Percentiles rank a stretch among this genome's conserved stretches.
These are phyloP conservation scores for Tulasnella sp. DNA, from an alignment of 768 basidiomycete species.

Conservation along the genomic window DNA sequence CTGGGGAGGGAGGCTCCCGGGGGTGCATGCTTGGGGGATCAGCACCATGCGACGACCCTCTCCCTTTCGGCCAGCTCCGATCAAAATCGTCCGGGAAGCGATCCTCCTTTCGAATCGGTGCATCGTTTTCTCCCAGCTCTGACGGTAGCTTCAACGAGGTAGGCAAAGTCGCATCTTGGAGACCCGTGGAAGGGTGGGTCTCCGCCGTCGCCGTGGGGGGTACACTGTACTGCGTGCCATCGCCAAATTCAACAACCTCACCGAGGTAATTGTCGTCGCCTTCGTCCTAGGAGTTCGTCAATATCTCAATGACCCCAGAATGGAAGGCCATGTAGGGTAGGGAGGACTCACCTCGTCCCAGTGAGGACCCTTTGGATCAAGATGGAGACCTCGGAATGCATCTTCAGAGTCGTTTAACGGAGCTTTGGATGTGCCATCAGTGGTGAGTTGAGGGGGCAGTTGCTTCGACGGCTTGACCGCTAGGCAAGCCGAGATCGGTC, in stretches of 20 bases:
- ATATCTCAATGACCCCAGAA: slow-evolving; percentile 34
- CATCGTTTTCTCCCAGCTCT: slow-evolving; percentile 29
- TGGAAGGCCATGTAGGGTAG: not conserved
- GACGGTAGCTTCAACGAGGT: not conserved
- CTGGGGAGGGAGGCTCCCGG: slow-evolving; percentile 38
- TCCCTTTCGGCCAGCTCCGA: slow-evolving; percentile 86
- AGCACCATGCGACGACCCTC: not conserved
- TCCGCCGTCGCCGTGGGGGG: slow-evolving; percentile 39
- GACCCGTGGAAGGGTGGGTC: slow-evolving; percentile 3
- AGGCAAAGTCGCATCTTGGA: not conserved
- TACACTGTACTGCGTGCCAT: slow-evolving; percentile 87
- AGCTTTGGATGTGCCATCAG: slow-evolving; percentile 32
- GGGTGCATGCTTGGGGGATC: slow-evolving; percentile 36
- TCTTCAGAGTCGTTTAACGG: slow-evolving; percentile 55
- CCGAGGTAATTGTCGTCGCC: slow-evolving; percentile 81
- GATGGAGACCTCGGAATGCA: slow-evolving; percentile 88
- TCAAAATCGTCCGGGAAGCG: slow-evolving; percentile 93
- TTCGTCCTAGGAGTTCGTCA: slow-evolving; percentile 57
- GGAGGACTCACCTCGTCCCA: slow-evolving; percentile 85
- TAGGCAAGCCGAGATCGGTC: not conserved
- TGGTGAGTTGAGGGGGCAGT: not conserved
- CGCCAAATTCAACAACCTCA: slow-evolving; percentile 91
- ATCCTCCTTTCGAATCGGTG: slow-evolving; percentile 75
- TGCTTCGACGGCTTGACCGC: not conserved
- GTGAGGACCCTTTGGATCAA: slow-evolving; percentile 90